Percentiles rank a stretch among this genome's conserved stretches.
Evolutionary conservation across 106 monocot genomes (phyloP).

Genomic region (Phalaenopsis aphrodite): DNA sequence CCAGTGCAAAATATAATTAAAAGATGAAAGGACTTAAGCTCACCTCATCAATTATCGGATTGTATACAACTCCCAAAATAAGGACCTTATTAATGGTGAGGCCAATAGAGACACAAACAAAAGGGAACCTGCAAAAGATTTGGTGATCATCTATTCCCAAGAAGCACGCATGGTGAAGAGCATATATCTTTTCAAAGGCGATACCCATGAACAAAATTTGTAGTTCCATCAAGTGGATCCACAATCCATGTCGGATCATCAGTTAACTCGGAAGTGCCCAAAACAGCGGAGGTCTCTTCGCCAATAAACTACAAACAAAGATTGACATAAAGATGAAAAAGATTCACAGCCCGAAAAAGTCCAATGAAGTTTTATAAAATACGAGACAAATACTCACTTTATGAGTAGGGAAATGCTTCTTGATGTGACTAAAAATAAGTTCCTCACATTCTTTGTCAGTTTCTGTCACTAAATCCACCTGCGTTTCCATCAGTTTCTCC

Average conservation of each 20-base stretch:
- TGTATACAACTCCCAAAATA: constrained; percentile 88
- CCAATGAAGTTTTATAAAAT: neutral
- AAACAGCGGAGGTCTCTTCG: constrained; percentile 77
- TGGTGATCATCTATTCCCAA: neutral
- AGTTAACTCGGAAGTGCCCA: constrained; percentile 66
- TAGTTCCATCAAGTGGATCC: constrained; percentile 95
- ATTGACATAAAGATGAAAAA: neutral
- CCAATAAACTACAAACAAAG: constrained; percentile 63
- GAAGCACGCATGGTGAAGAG: neutral
- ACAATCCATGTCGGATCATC: constrained; percentile 97
- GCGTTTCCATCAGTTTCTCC: constrained; percentile 4
- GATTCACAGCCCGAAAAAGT: neutral
- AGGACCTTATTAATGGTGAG: constrained; percentile 87
- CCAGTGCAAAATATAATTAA: neutral
- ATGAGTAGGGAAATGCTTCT: constrained; percentile 71
- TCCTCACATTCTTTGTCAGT: constrained; percentile 92
- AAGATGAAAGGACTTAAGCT: neutral
- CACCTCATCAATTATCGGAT: constrained; percentile 90
- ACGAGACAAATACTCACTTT: constrained; percentile 39
- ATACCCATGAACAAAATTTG: constrained; percentile 98
- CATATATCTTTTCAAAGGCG: neutral
- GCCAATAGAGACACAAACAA: constrained; percentile 96
- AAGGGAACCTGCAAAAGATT: constrained; percentile 66
- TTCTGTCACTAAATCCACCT: constrained; percentile 99
- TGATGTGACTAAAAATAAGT: constrained; percentile 74